Base-by-base conservation (phyloP, 495 filamentous ascomycete species). In the Annulohypoxylon moriforme region DNA sequence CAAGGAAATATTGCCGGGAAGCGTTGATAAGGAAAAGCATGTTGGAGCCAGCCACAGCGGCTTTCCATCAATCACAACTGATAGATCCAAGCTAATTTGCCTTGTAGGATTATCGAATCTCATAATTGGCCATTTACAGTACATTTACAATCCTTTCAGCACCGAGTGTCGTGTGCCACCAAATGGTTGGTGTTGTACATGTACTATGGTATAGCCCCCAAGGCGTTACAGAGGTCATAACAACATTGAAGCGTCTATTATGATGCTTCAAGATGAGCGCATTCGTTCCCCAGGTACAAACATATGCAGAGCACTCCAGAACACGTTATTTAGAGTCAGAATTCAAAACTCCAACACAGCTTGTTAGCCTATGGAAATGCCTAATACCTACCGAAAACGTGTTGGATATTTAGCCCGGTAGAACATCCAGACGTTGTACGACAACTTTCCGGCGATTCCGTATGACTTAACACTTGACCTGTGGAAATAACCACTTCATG, bases 121-220 rank as follows among this genome's bases (percentile, higher is more conserved):
- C n/a, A 42, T n/a, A 6, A 38, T 22, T 53, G 29, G 7, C 10
- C 24, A 49, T 27, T 13, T 18, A 22, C 50, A 29, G 25, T 47
- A 4, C 20, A 14, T 46, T 5, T 33, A 0, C 10, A 52, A 65
- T 65, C 62, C 56, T 67, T 49, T 29, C n/a, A 29, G 6, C 6
- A 6, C 27, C 27, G 24, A 13, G 55, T 34, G 18, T 55, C 31
- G 50, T 42, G 42, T 70, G 16, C 16, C 34, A 60, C 60, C 34
- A 40, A 60, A 42, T 47, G 36, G 25, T 60, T 64, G 53, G 34
- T 16, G 67, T 70, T 60, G 55, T 47, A 64, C 62, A 60, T 24
- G 42, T 57, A 53, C 8, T 34, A n/a, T 31, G n/a, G 9, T 20
- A 47, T 13, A 33, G 14, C 9, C 42, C 11, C 1, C 18, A 44